Evolutionary conservation across 192 early-diverging fungal genomes (phyloP).

Genomic region (Coemansia sp.): DNA sequence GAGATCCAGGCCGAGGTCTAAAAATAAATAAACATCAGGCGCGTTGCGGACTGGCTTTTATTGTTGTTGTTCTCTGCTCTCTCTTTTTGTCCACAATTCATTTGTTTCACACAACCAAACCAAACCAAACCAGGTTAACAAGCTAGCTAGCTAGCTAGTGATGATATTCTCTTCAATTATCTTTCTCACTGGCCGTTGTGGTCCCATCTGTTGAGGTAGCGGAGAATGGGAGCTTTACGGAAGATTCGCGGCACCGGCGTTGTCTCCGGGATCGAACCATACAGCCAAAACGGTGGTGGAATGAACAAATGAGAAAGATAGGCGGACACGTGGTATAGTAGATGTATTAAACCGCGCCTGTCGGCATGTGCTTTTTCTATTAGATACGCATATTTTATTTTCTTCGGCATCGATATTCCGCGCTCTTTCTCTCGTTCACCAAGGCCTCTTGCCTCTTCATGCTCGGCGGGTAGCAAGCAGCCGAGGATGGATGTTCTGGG

Average conservation of each 20-base stretch:
- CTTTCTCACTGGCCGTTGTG: neutral
- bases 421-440: neutral
- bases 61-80: conserved; percentile 6
- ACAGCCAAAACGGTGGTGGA: neutral
- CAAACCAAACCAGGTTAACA: no score
- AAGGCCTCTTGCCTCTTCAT: no score
- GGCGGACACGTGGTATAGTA: neutral
- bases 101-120: no score
- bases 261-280: neutral
- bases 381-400: neutral
- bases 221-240: no score
- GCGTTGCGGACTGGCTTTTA: conserved; percentile 1
- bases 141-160: no score
- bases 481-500: no score
- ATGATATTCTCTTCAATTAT: no score
- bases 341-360: neutral
- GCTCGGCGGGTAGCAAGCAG: no score
- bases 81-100: neutral
- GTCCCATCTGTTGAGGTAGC: no score
- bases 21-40: conserved; percentile 4
- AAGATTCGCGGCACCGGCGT: no score
- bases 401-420: neutral
- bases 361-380: conserved; percentile 1
- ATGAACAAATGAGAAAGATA: neutral
- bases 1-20: conserved; percentile 67